phyloP scores from a whole-genome alignment of 306 rosid species.

The Acacia acuminata region DNA sequence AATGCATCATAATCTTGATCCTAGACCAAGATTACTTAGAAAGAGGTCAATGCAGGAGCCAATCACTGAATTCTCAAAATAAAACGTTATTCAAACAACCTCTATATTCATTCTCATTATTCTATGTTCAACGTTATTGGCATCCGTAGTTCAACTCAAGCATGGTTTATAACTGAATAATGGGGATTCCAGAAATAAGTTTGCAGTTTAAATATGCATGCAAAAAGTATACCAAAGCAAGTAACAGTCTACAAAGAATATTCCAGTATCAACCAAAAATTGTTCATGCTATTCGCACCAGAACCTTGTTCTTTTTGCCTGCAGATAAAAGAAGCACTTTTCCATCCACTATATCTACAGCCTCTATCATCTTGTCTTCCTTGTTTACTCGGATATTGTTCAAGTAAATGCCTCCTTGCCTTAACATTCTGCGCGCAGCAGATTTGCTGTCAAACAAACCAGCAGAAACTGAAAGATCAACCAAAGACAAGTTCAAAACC shows the following conservation, averaged over 20 bases:
- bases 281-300: constrained; percentile 66
- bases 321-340: constrained; percentile 88
- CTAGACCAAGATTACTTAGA: background rate
- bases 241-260: constrained; percentile 33
- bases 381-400: constrained; percentile 76
- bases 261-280: constrained; percentile 14
- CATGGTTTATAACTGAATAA: background rate
- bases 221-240: constrained; percentile 28
- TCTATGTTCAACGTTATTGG: constrained; percentile 2
- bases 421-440: constrained; percentile 82
- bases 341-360: constrained; percentile 80
- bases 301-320: constrained; percentile 94
- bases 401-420: constrained; percentile 95
- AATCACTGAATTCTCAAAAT: constrained; percentile 8
- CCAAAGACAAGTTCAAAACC: constrained; percentile 60
- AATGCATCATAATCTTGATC: constrained; percentile 7
- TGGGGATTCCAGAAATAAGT: constrained; percentile 18
- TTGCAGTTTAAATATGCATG: constrained; percentile 9
- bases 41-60: background rate
- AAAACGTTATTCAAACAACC: constrained; percentile 10
- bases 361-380: constrained; percentile 68
- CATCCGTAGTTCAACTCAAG: constrained; percentile 14
- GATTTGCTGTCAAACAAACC: constrained; percentile 88
- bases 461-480: constrained; percentile 84
- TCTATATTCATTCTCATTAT: background rate